Percentiles rank a stretch among this genome's conserved stretches.
Conservation (phyloP, 169 alveolate species). For the Plasmodium gallinaceum region DNA sequence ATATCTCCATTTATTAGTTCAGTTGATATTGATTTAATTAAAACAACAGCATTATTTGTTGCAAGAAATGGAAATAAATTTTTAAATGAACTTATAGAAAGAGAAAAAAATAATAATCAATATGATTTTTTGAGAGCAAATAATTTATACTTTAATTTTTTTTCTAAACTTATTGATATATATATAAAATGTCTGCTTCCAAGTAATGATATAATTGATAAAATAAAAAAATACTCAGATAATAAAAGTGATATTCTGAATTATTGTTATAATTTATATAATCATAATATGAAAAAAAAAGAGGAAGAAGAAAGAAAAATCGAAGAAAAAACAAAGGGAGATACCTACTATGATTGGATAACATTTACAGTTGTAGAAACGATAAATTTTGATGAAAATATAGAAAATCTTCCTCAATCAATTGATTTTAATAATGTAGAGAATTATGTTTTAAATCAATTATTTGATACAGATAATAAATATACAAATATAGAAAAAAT, state of each 20-base stretch:
- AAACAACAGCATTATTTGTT: constrained; percentile 96
- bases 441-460: constrained; percentile 65
- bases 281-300: constrained; percentile 87
- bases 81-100: constrained; percentile 91
- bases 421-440: constrained; percentile 75
- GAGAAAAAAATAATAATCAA: constrained; percentile 90
- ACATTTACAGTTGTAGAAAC: constrained; percentile 92
- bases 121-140: constrained; percentile 97
- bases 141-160: constrained; percentile 94
- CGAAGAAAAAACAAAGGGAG: constrained; percentile 85
- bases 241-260: constrained; percentile 84
- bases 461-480: constrained; percentile 73
- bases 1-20: constrained; percentile 86
- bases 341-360: constrained; percentile 92
- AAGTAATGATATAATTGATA: constrained; percentile 88
- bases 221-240: constrained; percentile 87
- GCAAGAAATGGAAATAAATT: constrained; percentile 98
- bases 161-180: constrained; percentile 94
- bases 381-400: constrained; percentile 84
- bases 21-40: constrained; percentile 90
- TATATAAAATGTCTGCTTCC: constrained; percentile 95
- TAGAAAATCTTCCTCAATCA: constrained; percentile 49
- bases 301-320: constrained; percentile 88
- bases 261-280: constrained; percentile 75
- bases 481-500: constrained; percentile 80